These are phyloP conservation scores for Vitis cinerea DNA, from an alignment of 164 flowering plant genomes.

Conservation along the genomic window DNA sequence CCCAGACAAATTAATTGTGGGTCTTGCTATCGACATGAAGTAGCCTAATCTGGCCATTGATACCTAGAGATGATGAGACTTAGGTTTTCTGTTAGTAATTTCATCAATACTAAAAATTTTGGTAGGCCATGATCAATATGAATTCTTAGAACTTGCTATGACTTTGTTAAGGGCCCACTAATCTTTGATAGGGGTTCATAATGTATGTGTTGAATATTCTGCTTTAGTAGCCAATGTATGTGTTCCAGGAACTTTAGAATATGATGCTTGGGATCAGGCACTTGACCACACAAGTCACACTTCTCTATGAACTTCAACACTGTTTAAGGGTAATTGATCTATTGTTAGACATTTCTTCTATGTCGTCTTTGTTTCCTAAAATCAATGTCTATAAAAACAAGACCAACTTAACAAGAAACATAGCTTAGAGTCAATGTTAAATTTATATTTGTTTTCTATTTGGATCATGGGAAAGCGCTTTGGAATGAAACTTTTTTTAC, in stretches of 20 bases:
- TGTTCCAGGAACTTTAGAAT: slow-evolving; percentile 76
- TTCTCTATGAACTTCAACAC: slow-evolving; percentile 79
- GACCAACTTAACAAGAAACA: neutral
- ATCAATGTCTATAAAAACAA: slow-evolving; percentile 56
- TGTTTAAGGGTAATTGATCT: slow-evolving; percentile 54
- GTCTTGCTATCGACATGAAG: too few relatives aligned
- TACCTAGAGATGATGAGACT: neutral
- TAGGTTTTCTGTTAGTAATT: too few relatives aligned
- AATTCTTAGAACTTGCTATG: too few relatives aligned
- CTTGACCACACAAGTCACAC: slow-evolving; percentile 80
- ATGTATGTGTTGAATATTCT: too few relatives aligned
- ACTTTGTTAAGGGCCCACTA: too few relatives aligned
- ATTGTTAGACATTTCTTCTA: slow-evolving; percentile 69
- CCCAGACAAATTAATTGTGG: too few relatives aligned
- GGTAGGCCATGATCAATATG: too few relatives aligned
- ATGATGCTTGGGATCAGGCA: slow-evolving; percentile 88
- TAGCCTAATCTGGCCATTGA: neutral
- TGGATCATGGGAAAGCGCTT: neutral
- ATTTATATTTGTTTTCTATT: neutral
- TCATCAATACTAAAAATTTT: too few relatives aligned
- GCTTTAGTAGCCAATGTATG: slow-evolving; percentile 80
- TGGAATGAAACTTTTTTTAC: slow-evolving; percentile 27
- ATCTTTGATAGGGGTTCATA: too few relatives aligned
- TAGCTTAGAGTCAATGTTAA: neutral
- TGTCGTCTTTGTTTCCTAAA: slow-evolving; percentile 86